These are phyloP conservation scores for Amylostereum areolatum DNA, from an alignment of 1,284 basidiomycete species.

Conservation along the genomic window DNA sequence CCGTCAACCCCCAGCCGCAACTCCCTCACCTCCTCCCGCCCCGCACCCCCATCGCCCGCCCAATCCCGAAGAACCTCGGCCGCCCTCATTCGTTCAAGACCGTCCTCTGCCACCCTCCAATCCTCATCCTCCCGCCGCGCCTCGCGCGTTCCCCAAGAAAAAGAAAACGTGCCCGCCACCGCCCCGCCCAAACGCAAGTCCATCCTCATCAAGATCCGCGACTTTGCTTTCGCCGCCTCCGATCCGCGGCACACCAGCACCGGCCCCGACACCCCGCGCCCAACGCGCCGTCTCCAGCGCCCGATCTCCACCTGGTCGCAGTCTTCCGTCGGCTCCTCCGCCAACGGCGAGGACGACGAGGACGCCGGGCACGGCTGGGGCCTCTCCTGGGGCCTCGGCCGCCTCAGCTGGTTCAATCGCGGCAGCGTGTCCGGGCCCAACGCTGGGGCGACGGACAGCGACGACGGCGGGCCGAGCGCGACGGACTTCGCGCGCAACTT, in stretches of 20 bases:
- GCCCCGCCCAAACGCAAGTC: slow-evolving; percentile 16
- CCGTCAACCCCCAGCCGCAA: slow-evolving; percentile 11
- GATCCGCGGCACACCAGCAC: slow-evolving; percentile 52
- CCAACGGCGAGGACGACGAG: slow-evolving; percentile 20
- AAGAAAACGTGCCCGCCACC: slow-evolving; percentile 2
- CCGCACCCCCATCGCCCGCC: slow-evolving; percentile 61
- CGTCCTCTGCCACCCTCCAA: slow-evolving; percentile 4
- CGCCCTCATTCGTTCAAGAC: slow-evolving; percentile 25
- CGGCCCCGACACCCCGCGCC: slow-evolving; percentile 46
- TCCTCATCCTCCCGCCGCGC: neutral
- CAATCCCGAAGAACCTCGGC: slow-evolving; percentile 50
- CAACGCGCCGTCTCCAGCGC: slow-evolving; percentile 38
- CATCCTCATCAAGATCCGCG: slow-evolving; percentile 47
- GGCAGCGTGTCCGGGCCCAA: slow-evolving; percentile 7
- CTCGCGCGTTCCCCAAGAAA: neutral
- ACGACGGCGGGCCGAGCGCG: slow-evolving; percentile 28
- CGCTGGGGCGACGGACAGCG: slow-evolving; percentile 6
- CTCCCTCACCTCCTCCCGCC: slow-evolving; percentile 49
- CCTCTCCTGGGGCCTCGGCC: slow-evolving; percentile 32
- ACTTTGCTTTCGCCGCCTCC: slow-evolving; percentile 47
- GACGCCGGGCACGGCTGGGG: slow-evolving; percentile 30
- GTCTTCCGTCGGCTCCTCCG: slow-evolving; percentile 21
- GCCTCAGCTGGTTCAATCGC: slow-evolving; percentile 22
- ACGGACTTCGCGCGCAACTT: slow-evolving; percentile 47
- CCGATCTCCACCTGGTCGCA: slow-evolving; percentile 22